phyloP scores from a whole-genome alignment of 2,329 filamentous ascomycete genomes.

The Microdochium nivale region DNA sequence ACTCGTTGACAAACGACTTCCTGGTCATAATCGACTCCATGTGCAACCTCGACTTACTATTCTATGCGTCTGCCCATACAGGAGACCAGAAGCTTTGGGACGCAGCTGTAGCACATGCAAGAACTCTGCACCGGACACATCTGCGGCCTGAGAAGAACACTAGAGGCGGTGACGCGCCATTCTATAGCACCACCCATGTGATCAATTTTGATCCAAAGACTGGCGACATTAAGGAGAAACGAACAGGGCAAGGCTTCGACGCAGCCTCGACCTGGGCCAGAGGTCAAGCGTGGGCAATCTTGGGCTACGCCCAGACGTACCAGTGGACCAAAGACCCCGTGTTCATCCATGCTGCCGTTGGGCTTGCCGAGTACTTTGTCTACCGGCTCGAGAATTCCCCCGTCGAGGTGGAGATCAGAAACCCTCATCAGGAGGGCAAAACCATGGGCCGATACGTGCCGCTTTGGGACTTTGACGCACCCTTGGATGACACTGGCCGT shows the following conservation, averaged over 20 bases:
- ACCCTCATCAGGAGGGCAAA: not conserved
- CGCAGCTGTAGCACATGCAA: slow-evolving; percentile 29
- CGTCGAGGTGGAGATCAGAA: slow-evolving; percentile 16
- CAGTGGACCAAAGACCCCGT: slow-evolving; percentile 32
- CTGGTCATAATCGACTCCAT: slow-evolving; percentile 33
- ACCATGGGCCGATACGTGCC: slow-evolving; percentile 16
- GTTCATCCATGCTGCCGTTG: slow-evolving; percentile 33
- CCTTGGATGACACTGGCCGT: slow-evolving; percentile 16
- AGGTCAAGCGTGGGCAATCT: slow-evolving; percentile 39
- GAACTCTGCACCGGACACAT: slow-evolving; percentile 27
- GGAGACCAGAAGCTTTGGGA: slow-evolving; percentile 17
- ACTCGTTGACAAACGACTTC: slow-evolving; percentile 18
- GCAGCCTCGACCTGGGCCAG: slow-evolving; percentile 38
- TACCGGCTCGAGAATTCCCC: slow-evolving; percentile 21
- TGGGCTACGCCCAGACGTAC: slow-evolving; percentile 40
- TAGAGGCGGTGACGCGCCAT: slow-evolving; percentile 5
- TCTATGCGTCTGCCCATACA: slow-evolving; percentile 25
- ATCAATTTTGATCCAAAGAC: slow-evolving; percentile 34
- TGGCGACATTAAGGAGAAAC: slow-evolving; percentile 30
- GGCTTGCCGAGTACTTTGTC: slow-evolving; percentile 38
- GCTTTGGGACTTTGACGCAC: slow-evolving; percentile 40
- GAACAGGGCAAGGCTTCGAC: slow-evolving; percentile 36
- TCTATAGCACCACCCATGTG: slow-evolving; percentile 33
- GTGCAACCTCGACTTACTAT: slow-evolving; percentile 30
- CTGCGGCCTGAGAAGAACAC: slow-evolving; percentile 23